These are phyloP conservation scores for Zasmidium citrigriseum DNA, from an alignment of 2,329 filamentous ascomycete genomes.

Conservation along the genomic window DNA sequence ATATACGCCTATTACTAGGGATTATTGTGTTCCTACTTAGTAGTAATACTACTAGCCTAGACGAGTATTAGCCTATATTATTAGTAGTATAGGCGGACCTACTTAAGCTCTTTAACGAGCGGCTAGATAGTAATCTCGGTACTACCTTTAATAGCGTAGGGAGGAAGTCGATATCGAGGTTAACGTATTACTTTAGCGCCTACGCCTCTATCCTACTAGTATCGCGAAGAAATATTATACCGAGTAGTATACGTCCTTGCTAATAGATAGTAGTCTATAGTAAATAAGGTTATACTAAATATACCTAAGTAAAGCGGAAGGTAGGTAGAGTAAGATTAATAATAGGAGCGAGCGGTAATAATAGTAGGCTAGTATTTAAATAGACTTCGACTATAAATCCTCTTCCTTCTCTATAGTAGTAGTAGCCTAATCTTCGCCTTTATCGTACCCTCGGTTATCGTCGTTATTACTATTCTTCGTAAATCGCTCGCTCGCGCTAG, in stretches of 20 bases:
- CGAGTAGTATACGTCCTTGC: neutral
- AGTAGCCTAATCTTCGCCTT: neutral
- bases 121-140: constrained; percentile 80
- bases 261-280: too few relatives aligned
- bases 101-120: constrained; percentile 55
- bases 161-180: constrained; percentile 85
- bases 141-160: constrained; percentile 71
- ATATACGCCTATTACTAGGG: constrained; percentile 67
- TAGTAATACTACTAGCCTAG: constrained; percentile 46
- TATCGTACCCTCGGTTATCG: neutral
- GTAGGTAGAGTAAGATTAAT: neutral
- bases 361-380: neutral
- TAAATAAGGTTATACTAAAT: too few relatives aligned
- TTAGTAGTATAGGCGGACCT: constrained; percentile 62
- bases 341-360: neutral
- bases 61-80: constrained; percentile 60
- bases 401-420: neutral
- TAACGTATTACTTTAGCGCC: constrained; percentile 75
- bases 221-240: neutral
- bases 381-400: neutral
- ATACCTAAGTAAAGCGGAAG: too few relatives aligned
- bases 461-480: neutral
- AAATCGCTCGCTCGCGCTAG: neutral
- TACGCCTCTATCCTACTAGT: constrained; percentile 2
- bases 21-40: constrained; percentile 53